Base-by-base conservation (phyloP, 768 basidiomycete species). In the Sporobolomyces phaffii region DNA sequence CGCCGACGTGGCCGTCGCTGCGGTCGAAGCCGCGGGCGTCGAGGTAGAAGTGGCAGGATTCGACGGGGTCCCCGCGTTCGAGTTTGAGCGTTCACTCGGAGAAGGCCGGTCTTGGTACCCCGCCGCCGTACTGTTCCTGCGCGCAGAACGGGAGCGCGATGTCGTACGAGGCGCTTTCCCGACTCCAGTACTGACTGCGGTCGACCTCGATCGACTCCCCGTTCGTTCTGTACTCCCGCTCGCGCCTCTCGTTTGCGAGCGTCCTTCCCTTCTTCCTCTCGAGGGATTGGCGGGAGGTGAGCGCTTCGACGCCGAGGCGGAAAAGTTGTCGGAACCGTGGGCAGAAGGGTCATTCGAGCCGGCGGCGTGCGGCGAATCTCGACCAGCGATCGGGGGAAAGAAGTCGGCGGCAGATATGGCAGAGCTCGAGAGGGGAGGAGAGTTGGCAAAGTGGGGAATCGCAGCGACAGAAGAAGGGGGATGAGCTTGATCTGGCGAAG, bases 111-210 rank as follows among this genome's bases (percentile, higher is more conserved):
- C 65, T n/a, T 48, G 60, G 26, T 62, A 52, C 29, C 62, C 54
- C 2, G 65, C 60, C 4, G 33, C 33, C 7, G 41, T 51, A 33
- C 60, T 36, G 22, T 33, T 65, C 50, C 64, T 34, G 11, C 65
- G 26, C 28, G 66, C 66, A 17, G 41, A 47, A 1, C 66, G 51
- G 5, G 33, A 38, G 2, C 66, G 54, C n/a, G 43, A 47, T 40
- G 64, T 60, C 50, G 60, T 60, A 14, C 66, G 4, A 31, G 66
- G 60, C 28, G 66, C 60, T 28, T 68, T 68, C 38, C 66, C 66
- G 28, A 62, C 61, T 34, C 43, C 44, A 3, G 26, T 38, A 15
- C 34, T 40, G 34, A 40, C 28, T 14, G 43, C 56, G 9, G n/a
- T 45, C 43, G 56, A 58, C 24, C 56, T 58, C 43, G 56, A 58